A percentile compares a stretch with the other conserved stretches of the same genome.
These are phyloP conservation scores for Aspergillus japonicus DNA, from an alignment of 2,329 filamentous ascomycete species.

Conservation along the genomic window DNA sequence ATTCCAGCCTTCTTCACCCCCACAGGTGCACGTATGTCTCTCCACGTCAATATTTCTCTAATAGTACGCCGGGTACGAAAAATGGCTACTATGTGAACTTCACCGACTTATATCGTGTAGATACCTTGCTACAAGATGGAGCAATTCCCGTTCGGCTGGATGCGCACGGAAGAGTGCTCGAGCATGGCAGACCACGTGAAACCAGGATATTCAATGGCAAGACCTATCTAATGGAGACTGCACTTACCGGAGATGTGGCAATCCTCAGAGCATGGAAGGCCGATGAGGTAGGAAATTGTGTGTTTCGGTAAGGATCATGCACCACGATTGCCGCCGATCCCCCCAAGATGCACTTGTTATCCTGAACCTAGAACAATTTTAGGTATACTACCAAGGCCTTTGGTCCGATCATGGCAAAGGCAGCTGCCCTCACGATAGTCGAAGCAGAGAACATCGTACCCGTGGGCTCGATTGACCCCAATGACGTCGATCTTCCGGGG, in stretches of 20 bases:
- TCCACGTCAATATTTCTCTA: not conserved
- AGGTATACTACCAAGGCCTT: conserved; percentile 72
- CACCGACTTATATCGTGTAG: conserved; percentile 16
- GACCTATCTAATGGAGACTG: conserved; percentile 73
- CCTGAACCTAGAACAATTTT: not conserved
- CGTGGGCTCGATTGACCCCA: conserved; percentile 68
- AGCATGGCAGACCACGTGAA: conserved; percentile 66
- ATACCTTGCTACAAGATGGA: conserved; percentile 41
- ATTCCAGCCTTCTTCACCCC: conserved; percentile 81
- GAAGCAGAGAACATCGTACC: conserved; percentile 84
- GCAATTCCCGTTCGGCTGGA: conserved; percentile 70
- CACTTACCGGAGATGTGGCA: conserved; percentile 72
- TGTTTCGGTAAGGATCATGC: conserved; percentile 60
- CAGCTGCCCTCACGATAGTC: conserved; percentile 73
- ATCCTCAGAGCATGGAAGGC: conserved; percentile 75
- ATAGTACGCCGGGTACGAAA: not conserved
- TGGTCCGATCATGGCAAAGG: conserved; percentile 76
- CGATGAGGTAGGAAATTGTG: conserved; percentile 74
- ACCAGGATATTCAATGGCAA: conserved; percentile 71
- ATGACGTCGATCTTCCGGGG: conserved; percentile 74
- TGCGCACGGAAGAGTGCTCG: conserved; percentile 76
- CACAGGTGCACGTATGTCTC: conserved; percentile 63
- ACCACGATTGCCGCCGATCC: not conserved
- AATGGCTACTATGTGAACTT: not conserved
- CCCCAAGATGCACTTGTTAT: conserved; percentile 28